Evolutionary conservation across 2,329 filamentous ascomycete species (phyloP), one percentile per base, ranked within the genome.

Genomic region (Zasmidium citrigriseum): DNA sequence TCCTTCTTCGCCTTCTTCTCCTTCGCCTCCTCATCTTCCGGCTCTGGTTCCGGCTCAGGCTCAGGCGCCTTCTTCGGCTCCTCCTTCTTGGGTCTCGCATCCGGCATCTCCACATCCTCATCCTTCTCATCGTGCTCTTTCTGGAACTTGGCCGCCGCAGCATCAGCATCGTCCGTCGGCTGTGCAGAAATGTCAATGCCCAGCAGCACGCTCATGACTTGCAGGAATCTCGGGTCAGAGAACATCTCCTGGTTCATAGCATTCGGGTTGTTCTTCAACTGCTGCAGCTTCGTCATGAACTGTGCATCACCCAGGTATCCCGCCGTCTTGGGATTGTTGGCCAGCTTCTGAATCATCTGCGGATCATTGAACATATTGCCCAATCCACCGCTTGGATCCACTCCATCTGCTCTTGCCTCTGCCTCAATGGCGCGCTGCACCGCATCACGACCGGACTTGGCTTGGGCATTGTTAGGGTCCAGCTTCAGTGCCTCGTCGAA

Each of bases 291-390:
- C 64, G 83, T 79, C 89, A 99, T 96, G 79, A 99, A 99, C 24
- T 86, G 80, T 10, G 88, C 83, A 71, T 99, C 95, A 58, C 86
- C 88, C 27, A 99, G 86, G 69, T 89, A 86, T 12, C 82, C 75
- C 64, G 89, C 88, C 11, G 96, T 99, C 86, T 98, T 98, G 63
- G 96, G 95, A 81, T 98, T 98, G 68, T 79, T 84, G 63, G 93
- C 92, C 58, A 99, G 87, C 82, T 99, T 99, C 75, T 91, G 84
- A 63, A 96, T 82, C 66, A 99, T 80, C 71, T 92, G 86, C 18
- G 95, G 95, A 75, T 99, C 96, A 74, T 86, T 93, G 83, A 99
- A 98, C 84, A 99, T 93, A 73, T 87, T 85, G 67, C 90, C 90
- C n/a, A 99, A 81, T 47, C 92, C 91, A 54, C 84, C 90, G 38